Evolutionary conservation across 371 early-diverging fungal genomes (phyloP), one percentile per base, ranked within the genome.

Genomic region (Mucor racemosus): DNA sequence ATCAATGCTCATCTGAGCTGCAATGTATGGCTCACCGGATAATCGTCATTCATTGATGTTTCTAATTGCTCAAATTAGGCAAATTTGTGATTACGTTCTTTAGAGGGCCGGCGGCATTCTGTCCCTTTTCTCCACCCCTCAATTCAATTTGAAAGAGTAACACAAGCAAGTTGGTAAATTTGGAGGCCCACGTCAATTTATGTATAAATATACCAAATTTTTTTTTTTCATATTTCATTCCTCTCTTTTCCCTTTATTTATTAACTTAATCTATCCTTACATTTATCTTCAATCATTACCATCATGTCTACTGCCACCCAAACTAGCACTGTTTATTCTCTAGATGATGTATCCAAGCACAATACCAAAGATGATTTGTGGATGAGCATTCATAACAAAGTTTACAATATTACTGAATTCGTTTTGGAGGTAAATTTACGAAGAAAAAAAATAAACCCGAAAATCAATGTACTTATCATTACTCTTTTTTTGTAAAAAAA

Each of bases 371-470:
- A 66, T 21, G 81, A 90, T 73, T 76, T 90, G 60, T 87, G 87
- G 91, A 83, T 94, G 61, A 81, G 88, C 67, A 80, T 95, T 69
- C 87, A 90, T 68, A 92, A 92, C 66, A 91, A 92, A 68, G 95
- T 93, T 53, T 96, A 94, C 80, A 89, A 96, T 78, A 76, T 91
- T 59, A 90, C 95, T 41, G 77, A 87, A 39, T 96, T 94, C 72
- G 74, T 92, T 38, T 84, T 87, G 65, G 90, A 91, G 74, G 88
- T 90, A 77, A 72, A 63, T 50, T 38, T 21, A 1, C 5, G 19
- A 42, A 41, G 39, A 41, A 21, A 34, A 11, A 54, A 19, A 26
- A 54, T 21, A 31, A 54, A 31, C 54, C 38, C 26, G 26, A 4
- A 5, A 11, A 38, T 5, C 38, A 38, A 38, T 38, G 5, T 17